A percentile compares a stretch with the other conserved stretches of the same genome.
phyloP scores from a whole-genome alignment of 257 asterid species.

The Leptodermis oblonga region DNA sequence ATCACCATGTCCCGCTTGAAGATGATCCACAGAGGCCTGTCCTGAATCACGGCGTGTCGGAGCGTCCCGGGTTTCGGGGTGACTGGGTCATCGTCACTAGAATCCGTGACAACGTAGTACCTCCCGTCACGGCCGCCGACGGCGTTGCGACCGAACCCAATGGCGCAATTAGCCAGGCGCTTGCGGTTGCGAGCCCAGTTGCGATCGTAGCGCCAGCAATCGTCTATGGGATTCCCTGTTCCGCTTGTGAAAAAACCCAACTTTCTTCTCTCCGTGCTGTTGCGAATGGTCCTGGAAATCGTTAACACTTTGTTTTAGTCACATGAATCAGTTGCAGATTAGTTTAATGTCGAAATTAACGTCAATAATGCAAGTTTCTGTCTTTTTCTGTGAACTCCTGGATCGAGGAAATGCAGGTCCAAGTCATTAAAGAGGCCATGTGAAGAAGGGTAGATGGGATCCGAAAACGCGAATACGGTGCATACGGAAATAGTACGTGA shows the following conservation, averaged over 20 bases:
- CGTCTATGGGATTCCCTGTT: constrained; percentile 82
- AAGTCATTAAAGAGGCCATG: background rate
- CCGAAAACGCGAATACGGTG: constrained; percentile 29
- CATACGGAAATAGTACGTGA: constrained; percentile 39
- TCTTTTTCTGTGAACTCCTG: background rate
- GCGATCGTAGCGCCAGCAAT: constrained; percentile 84
- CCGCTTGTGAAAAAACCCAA: constrained; percentile 73
- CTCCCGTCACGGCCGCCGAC: constrained; percentile 78
- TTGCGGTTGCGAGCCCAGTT: constrained; percentile 68
- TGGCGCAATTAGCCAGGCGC: constrained; percentile 76
- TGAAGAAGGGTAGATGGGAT: background rate
- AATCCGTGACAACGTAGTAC: constrained; percentile 65
- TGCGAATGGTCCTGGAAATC: constrained; percentile 50
- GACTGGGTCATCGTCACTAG: constrained; percentile 58
- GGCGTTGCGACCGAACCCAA: constrained; percentile 89
- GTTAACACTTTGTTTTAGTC: constrained; percentile 2
- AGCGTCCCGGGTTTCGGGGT: constrained; percentile 87
- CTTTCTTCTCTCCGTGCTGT: constrained; percentile 71
- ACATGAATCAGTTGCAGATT: background rate
- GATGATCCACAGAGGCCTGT: constrained; percentile 75
- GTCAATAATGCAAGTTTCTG: background rate
- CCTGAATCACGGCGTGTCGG: constrained; percentile 83
- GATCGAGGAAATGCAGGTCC: no score
- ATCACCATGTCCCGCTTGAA: constrained; percentile 81
- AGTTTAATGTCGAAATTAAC: background rate